Evolutionary conservation across 768 basidiomycete genomes (phyloP).

Genomic region (Imleria badia): DNA sequence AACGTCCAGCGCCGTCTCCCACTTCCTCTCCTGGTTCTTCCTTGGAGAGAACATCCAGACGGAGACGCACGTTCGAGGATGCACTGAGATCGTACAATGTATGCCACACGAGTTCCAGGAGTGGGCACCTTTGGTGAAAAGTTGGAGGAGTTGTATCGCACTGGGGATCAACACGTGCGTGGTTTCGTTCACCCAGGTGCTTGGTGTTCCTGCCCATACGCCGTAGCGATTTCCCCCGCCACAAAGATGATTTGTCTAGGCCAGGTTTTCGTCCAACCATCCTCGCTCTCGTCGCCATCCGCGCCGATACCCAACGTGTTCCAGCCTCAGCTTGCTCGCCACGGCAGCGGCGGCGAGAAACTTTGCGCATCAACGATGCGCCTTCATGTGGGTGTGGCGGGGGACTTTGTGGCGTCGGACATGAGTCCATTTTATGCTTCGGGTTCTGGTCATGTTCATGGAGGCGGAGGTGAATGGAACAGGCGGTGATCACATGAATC

Average conservation of each 20-base stretch:
- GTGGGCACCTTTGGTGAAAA: constrained; percentile 81
- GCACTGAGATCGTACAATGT: constrained; percentile 84
- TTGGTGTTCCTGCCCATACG: constrained; percentile 40
- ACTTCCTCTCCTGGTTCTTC: constrained; percentile 93
- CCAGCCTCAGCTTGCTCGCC: constrained; percentile 30
- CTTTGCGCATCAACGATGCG: constrained; percentile 23
- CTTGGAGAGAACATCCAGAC: constrained; percentile 89
- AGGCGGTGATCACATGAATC: constrained; percentile 6
- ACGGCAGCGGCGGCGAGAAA: constrained; percentile 25
- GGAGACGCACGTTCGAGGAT: constrained; percentile 97
- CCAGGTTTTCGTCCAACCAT: neutral
- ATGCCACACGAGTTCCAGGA: constrained; percentile 74
- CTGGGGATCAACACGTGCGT: constrained; percentile 72
- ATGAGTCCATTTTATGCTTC: constrained; percentile 10
- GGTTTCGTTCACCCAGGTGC: neutral
- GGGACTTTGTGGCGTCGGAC: constrained; percentile 22
- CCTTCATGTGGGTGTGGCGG: constrained; percentile 9
- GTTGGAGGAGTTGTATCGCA: constrained; percentile 80
- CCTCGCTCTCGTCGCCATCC: constrained; percentile 6
- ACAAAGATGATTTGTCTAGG: neutral
- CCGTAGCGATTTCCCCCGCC: constrained; percentile 1
- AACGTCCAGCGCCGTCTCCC: constrained; percentile 84
- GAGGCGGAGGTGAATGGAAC: constrained; percentile 9
- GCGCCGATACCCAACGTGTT: constrained; percentile 10
- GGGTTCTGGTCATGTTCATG: neutral